Conservation (phyloP, 2,329 filamentous ascomycete genomes). For the Sarocladium brachiariae region DNA sequence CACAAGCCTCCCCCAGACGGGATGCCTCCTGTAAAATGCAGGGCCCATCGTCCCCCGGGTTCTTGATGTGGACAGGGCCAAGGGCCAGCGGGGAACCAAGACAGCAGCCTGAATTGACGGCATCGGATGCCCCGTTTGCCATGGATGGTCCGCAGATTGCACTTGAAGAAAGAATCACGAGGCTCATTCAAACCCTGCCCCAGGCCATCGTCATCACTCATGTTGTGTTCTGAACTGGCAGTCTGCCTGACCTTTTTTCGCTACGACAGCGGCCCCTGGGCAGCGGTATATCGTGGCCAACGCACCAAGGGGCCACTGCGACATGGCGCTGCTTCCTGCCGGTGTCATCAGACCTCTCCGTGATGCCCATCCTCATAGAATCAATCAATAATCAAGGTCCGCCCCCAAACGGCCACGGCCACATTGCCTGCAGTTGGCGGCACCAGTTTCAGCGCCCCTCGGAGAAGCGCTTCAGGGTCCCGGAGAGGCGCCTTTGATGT, state of each 20-base stretch:
- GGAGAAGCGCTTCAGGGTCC: conserved; percentile 8
- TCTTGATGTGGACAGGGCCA: neutral
- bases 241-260: conserved; percentile 1
- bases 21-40: conserved; percentile 9
- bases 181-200: conserved; percentile 1
- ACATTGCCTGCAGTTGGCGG: conserved; percentile 8
- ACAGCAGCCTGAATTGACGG: conserved; percentile 9
- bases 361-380: too few species aligned
- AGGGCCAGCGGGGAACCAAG: conserved; percentile 1
- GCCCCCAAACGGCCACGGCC: neutral
- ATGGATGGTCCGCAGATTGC: neutral
- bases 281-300: conserved; percentile 1
- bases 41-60: neutral
- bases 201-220: neutral
- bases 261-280: neutral
- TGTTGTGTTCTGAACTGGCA: too few species aligned
- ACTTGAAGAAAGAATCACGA: conserved; percentile 6
- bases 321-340: conserved; percentile 2
- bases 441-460: conserved; percentile 11
- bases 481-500: neutral
- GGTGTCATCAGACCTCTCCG: conserved; percentile 6
- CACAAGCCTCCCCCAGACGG: conserved; percentile 9
- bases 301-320: conserved; percentile 6
- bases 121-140: neutral
- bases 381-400: neutral